Percentiles rank a stretch among this genome's conserved stretches.
phyloP scores from a whole-genome alignment of 2,329 filamentous ascomycete genomes.

The Ophiostoma perfectum region DNA sequence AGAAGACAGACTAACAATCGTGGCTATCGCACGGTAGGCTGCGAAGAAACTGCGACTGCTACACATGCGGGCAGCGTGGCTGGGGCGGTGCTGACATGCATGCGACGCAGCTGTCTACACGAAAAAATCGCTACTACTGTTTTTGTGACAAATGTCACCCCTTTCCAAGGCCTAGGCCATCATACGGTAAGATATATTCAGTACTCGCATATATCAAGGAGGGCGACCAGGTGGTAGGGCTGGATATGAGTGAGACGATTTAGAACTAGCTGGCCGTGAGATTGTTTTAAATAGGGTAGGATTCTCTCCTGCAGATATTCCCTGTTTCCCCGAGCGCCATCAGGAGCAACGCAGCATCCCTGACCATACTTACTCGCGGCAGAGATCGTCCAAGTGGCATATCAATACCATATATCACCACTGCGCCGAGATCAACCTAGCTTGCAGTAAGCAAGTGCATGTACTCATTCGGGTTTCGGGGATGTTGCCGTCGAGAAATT shows the following conservation, averaged over 20 bases:
- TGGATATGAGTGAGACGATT: not conserved
- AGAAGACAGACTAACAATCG: not conserved
- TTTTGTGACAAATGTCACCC: no score
- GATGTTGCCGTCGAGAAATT: no score
- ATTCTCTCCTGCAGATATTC: not conserved
- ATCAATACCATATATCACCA: no score
- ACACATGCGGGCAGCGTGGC: not conserved
- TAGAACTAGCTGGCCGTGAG: not conserved
- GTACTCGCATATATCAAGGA: not conserved
- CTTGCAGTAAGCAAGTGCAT: no score
- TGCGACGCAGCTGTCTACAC: no score
- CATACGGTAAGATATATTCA: not conserved
- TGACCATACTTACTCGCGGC: not conserved
- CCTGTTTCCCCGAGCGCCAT: not conserved
- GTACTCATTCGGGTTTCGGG: no score
- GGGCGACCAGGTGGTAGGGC: not conserved
- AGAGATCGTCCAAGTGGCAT: no score
- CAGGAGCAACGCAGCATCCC: not conserved
- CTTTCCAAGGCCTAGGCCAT: not conserved
- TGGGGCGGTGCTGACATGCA: not conserved
- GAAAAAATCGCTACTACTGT: no score
- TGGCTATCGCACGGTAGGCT: not conserved
- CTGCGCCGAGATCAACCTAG: no score
- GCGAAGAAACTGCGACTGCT: not conserved
- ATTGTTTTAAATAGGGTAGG: not conserved